Evolutionary conservation across 2,329 filamentous ascomycete species (phyloP).

Genomic region (Daldinia eschscholtzii): DNA sequence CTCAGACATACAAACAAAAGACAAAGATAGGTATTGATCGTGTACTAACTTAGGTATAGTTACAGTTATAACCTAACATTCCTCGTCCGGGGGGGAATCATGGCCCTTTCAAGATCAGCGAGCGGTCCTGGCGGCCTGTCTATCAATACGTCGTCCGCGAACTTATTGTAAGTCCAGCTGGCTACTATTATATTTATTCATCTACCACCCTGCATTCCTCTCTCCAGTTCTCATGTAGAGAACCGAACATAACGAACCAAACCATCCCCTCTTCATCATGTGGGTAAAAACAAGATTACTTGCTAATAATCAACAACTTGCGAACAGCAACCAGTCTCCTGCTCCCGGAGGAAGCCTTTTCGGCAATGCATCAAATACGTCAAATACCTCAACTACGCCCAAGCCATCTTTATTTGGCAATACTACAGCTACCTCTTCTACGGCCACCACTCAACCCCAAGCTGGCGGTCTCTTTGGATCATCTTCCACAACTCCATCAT

Average conservation of each 20-base stretch:
- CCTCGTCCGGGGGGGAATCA: constrained; percentile 43
- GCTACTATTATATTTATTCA: background rate
- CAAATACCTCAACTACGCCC: constrained; percentile 41
- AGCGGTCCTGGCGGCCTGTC: constrained; percentile 71
- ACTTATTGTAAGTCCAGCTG: constrained; percentile 62
- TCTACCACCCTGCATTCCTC: constrained; percentile 21
- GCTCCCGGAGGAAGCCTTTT: constrained; percentile 43
- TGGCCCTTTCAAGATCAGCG: constrained; percentile 68
- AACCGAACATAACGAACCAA: constrained; percentile 11
- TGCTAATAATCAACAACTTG: background rate
- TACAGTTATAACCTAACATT: constrained; percentile 16
- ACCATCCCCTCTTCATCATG: background rate
- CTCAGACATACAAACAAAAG: background rate
- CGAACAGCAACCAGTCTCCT: constrained; percentile 51
- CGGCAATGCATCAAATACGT: constrained; percentile 36
- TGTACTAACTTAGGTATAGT: background rate
- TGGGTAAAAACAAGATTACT: background rate
- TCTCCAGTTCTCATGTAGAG: constrained; percentile 10
- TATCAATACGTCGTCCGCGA: constrained; percentile 73
- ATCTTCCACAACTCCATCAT: constrained; percentile 43
- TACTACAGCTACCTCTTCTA: constrained; percentile 42
- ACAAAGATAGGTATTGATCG: background rate
- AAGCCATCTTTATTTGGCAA: constrained; percentile 52
- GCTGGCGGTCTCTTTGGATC: constrained; percentile 53
- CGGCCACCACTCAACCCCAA: constrained; percentile 48